Base-by-base conservation (phyloP, 352 stramenopile genomes). In the Blastocystis sp. region DNA sequence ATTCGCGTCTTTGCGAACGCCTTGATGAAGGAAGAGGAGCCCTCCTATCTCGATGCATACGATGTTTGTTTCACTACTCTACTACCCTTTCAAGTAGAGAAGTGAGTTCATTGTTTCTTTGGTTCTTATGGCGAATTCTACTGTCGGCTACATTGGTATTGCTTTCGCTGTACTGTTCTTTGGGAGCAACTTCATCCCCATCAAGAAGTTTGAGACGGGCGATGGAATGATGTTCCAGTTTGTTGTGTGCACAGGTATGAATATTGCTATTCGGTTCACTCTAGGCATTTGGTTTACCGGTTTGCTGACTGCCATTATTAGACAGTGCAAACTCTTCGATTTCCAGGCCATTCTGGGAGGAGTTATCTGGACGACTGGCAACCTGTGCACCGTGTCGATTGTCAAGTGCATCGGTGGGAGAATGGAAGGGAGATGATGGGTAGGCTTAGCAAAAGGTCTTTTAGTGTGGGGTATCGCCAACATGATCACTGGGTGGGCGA, bases 131-230 rank as follows among this genome's bases (percentile, higher is more conserved):
- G 62, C 28, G 14, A 69, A 69, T 14, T 14, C 62, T 17, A 45
- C 40, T 17, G 28, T 45, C 40, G 78, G 57, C 21, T 80, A 87
- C 48, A 40, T 88, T 52, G 69, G 78, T 57, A 63, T 42, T 80
- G 45, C 21, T 24, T 61, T 81, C 6, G 54, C 78, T 11, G 78
- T 88, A 28, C 19, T 88, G 3, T 88, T 88, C 38, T 88, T 88
- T 80, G 78, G 78, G n/a, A 74, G 43, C n/a, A 88, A 88, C 65
- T 88, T 88, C 40, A 77, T 88, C 60, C 78, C 78, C 38, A 77
- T 88, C 24, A 88, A 88, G 65, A 74, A 54, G 21, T 68, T 87
- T 11, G 78, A 88, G 69, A 88, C 78, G 17, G 78, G 78, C 6
- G 78, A 88, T 40, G 78, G 78, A 3, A 77, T 88, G 52, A 74